Percentiles rank a stretch among this genome's conserved stretches.
These are phyloP conservation scores for Petunia hybrid DNA, from an alignment of 305 asterid species.

Conservation along the genomic window DNA sequence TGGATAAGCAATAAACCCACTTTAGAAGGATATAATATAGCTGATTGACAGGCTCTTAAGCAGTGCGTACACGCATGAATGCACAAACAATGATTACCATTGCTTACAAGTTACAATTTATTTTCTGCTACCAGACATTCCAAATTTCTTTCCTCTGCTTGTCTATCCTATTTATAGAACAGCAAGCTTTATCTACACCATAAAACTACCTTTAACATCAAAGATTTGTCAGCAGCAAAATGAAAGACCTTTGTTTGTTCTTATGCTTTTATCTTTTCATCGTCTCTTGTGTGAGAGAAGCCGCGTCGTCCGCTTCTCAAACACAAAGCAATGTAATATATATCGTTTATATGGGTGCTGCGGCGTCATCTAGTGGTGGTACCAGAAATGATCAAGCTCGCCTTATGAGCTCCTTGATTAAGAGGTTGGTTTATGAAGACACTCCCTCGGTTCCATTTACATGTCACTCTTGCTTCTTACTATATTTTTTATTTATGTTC, in stretches of 20 bases:
- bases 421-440: too few relatives aligned
- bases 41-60: background rate
- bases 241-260: slow-evolving; percentile 41
- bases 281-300: slow-evolving; percentile 34
- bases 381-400: slow-evolving; percentile 50
- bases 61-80: slow-evolving; percentile 46
- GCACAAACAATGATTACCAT: slow-evolving; percentile 39
- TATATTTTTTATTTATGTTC: background rate
- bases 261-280: slow-evolving; percentile 26
- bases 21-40: slow-evolving; percentile 30
- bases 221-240: slow-evolving; percentile 22
- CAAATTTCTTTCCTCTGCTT: too few relatives aligned
- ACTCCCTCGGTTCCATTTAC: too few relatives aligned
- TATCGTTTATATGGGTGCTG: slow-evolving; percentile 84
- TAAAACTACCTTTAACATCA: slow-evolving; percentile 33
- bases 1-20: slow-evolving; percentile 35
- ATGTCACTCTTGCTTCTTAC: too few relatives aligned
- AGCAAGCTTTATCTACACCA: slow-evolving; percentile 27
- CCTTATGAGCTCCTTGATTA: slow-evolving; percentile 53
- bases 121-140: too few relatives aligned
- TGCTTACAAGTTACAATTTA: background rate
- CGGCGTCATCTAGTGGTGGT: slow-evolving; percentile 41
- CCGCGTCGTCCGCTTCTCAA: slow-evolving; percentile 34
- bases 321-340: slow-evolving; percentile 48
- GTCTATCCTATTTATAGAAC: background rate